Percentiles rank a stretch among this genome's conserved stretches.
phyloP scores from a whole-genome alignment of 768 basidiomycete genomes.

The Lentinula guzmanii region DNA sequence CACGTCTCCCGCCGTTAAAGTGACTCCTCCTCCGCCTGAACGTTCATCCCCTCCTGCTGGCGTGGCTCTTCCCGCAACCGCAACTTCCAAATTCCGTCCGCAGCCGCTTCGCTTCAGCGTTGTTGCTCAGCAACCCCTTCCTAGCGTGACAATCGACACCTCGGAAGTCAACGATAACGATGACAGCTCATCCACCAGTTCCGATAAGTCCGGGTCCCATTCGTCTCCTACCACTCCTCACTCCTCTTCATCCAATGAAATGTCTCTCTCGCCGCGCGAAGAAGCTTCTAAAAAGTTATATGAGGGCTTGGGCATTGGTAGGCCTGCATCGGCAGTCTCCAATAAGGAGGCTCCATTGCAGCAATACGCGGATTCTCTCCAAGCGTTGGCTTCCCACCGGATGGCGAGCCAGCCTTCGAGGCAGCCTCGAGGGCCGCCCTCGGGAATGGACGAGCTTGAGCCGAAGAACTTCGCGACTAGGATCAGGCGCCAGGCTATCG shows the following conservation, averaged over 20 bases:
- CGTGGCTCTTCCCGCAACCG: conserved; percentile 13
- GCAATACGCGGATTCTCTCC: conserved; percentile 16
- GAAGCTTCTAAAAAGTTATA: conserved; percentile 83
- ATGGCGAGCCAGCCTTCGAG: conserved; percentile 68
- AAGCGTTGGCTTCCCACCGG: conserved; percentile 41
- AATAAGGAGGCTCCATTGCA: conserved; percentile 30
- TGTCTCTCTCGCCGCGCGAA: conserved; percentile 77
- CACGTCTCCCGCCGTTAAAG: conserved; percentile 62
- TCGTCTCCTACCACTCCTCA: conserved; percentile 74
- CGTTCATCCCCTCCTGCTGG: conserved; percentile 46
- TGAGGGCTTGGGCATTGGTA: conserved; percentile 83
- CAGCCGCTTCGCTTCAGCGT: conserved; percentile 61
- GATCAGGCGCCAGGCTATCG: conserved; percentile 80
- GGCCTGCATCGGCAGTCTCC: conserved; percentile 44
- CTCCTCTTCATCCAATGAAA: conserved; percentile 56
- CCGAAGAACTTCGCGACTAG: conserved; percentile 87
- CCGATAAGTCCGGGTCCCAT: conserved; percentile 37
- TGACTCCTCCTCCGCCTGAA: conserved; percentile 68
- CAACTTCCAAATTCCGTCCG: conserved; percentile 45
- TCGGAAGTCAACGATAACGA: conserved; percentile 47
- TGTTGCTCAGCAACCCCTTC: conserved; percentile 44
- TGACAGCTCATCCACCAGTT: conserved; percentile 56
- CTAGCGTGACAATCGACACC: conserved; percentile 52
- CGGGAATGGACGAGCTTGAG: conserved; percentile 79
- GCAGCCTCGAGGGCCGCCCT: conserved; percentile 86